phyloP scores from a whole-genome alignment of 1,284 basidiomycete genomes.

The Cutaneotrichosporon cutaneum region DNA sequence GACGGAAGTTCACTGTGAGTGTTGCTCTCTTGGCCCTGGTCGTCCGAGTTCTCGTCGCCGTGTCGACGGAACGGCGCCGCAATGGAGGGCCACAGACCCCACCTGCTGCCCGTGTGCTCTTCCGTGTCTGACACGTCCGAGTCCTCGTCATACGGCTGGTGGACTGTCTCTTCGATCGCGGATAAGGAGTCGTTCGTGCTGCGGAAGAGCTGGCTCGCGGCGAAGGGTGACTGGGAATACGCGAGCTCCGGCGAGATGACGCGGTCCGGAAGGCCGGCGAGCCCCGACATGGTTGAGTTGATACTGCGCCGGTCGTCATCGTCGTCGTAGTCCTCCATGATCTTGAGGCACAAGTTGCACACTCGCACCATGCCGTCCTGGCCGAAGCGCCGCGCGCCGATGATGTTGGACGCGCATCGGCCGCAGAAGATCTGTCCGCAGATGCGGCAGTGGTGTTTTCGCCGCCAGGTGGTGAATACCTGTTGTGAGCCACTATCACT shows the following conservation, averaged over 20 bases:
- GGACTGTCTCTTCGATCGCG: constrained; percentile 44
- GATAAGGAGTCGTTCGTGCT: constrained; percentile 44
- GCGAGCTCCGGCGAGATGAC: constrained; percentile 47
- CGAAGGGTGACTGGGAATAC: constrained; percentile 73
- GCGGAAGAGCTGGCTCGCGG: constrained; percentile 75
- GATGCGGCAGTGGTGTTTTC: constrained; percentile 93
- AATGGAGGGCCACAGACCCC: constrained; percentile 45
- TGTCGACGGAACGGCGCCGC: constrained; percentile 79
- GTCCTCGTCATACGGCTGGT: constrained; percentile 40
- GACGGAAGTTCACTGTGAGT: constrained; percentile 10
- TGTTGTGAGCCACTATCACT: constrained; percentile 70
- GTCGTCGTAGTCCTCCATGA: constrained; percentile 73
- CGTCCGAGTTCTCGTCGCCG: constrained; percentile 57
- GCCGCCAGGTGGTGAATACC: constrained; percentile 86
- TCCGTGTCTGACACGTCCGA: constrained; percentile 49
- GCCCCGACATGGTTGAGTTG: constrained; percentile 41
- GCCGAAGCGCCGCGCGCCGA: constrained; percentile 90
- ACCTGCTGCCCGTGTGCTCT: constrained; percentile 47
- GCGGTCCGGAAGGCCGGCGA: constrained; percentile 32
- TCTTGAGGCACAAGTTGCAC: constrained; percentile 90
- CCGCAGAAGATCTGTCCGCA: constrained; percentile 91
- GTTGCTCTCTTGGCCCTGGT: constrained; percentile 17
- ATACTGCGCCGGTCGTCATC: constrained; percentile 57
- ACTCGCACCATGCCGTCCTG: constrained; percentile 88
- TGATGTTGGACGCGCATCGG: constrained; percentile 93